These are phyloP conservation scores for Phytopythium oedochilum DNA, from an alignment of 352 stramenopile genomes.

Conservation along the genomic window DNA sequence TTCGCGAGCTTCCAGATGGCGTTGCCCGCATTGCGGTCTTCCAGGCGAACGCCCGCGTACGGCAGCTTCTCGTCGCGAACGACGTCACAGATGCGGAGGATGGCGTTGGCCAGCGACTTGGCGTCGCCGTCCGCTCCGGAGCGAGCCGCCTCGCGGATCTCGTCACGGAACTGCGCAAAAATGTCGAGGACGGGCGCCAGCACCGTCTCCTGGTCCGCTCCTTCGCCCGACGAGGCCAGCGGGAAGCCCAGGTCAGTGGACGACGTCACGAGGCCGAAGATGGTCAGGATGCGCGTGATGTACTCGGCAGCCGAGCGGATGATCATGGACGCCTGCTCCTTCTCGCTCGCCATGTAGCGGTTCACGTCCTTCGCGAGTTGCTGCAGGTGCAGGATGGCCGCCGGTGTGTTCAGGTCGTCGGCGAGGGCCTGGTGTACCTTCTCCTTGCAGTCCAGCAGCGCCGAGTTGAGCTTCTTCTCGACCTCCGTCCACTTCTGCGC, in stretches of 20 bases:
- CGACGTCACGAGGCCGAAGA: conserved; percentile 79
- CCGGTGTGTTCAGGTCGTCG: conserved; percentile 91
- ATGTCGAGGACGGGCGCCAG: conserved; percentile 88
- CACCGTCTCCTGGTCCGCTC: conserved; percentile 70
- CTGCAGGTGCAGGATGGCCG: conserved; percentile 66
- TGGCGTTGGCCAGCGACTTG: conserved; percentile 54
- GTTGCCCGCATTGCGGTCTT: conserved; percentile 63
- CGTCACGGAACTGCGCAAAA: conserved; percentile 84
- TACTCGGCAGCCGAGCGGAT: conserved; percentile 83
- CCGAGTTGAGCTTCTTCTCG: conserved; percentile 70
- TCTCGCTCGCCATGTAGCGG: conserved; percentile 64
- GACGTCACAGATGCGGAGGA: conserved; percentile 84
- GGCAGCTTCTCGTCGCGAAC: conserved; percentile 89
- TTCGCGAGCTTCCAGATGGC: conserved; percentile 92
- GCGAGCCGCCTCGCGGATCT: conserved; percentile 71
- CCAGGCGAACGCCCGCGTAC: conserved; percentile 83
- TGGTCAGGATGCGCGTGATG: conserved; percentile 82
- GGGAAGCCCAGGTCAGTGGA: conserved; percentile 81
- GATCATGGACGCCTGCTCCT: conserved; percentile 69
- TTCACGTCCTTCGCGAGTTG: conserved; percentile 86
- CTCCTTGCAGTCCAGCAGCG: conserved; percentile 68
- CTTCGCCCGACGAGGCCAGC: conserved; percentile 29
- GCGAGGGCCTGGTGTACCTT: conserved; percentile 76
- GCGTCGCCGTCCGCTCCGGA: conserved; percentile 33
- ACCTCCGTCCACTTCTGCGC: conserved; percentile 72